Evolutionary conservation across 129 eudicot genomes (phyloP).

Genomic region (Chrysanthemum makinoi): DNA sequence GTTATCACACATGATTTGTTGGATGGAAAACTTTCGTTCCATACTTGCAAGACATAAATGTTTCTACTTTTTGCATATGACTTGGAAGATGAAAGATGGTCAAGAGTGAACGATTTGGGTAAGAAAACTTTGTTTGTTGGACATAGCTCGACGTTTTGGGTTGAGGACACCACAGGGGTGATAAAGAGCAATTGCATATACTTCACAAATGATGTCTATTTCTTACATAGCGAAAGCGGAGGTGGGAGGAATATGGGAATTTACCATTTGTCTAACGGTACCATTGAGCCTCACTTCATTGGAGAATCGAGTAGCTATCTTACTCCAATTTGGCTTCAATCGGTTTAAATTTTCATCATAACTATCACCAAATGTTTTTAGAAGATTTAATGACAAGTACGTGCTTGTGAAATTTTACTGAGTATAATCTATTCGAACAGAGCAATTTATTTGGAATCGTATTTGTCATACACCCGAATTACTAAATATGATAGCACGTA

Average conservation of each 20-base stretch:
- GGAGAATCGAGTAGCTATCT: too few species aligned
- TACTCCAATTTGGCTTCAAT: too few species aligned
- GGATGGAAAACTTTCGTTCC: not conserved
- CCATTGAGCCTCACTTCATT: too few species aligned
- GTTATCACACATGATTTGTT: not conserved
- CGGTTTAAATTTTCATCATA: too few species aligned
- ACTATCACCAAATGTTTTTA: too few species aligned
- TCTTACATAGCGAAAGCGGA: too few species aligned
- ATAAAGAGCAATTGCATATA: conserved; percentile 8
- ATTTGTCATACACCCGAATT: not conserved
- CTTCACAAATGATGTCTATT: not conserved
- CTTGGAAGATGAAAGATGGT: not conserved
- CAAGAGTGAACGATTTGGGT: not conserved
- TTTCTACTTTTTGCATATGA: not conserved
- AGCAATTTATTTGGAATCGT: too few species aligned
- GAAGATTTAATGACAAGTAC: too few species aligned
- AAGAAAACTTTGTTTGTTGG: conserved; percentile 1
- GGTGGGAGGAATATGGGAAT: too few species aligned
- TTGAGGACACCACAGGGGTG: not conserved
- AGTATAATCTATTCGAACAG: too few species aligned
- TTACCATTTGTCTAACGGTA: too few species aligned
- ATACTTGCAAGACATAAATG: not conserved
- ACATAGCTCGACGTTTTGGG: not conserved
- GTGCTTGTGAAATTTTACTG: too few species aligned
- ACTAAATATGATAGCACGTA: not conserved